Base-by-base conservation (phyloP, 768 basidiomycete species). In the Stropharia rugosoannulata region DNA sequence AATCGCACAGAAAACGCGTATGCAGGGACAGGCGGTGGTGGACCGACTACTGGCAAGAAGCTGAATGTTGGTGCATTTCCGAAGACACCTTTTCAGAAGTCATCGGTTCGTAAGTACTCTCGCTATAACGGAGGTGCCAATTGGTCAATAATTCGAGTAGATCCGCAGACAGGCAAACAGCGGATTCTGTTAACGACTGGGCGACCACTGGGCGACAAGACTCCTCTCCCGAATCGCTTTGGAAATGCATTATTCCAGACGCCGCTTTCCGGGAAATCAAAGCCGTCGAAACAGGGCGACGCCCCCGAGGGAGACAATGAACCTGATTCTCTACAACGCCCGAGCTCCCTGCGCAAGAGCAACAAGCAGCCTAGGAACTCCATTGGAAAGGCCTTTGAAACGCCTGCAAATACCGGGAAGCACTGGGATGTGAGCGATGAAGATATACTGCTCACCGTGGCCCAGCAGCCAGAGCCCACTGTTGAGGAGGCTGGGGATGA, bases 371-470 rank as follows among this genome's bases (percentile, higher is more conserved):
- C 84, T 38, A 71, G 79, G 37, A 82, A 75, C 55, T 74, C 75
- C 22, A 72, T 68, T 18, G 36, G 36, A 42, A 78, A 78, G 58
- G 72, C 56, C 13, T 87, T 88, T 59, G 78, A 87, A 63, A 93
- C 91, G 0, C 91, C 91, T 1, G 59, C 78, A 38, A 84, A 83
- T 16, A 74, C 71, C 9, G 89, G 87, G 2, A 77, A 84, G 59
- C 82, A 87, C 54, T 93, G 90, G 90, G 89, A 93, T 61, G 79
- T 89, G 35, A 85, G 82, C 60, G 88, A 90, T 22, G 65, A 66
- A 0, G 73, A 70, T 50, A 70, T 78, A 12, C 68, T 65, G 1
- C 48, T 63, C 4, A 68, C 67, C 2, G 73, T 73, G 40, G 61
- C 3, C 5, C 22, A 60, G 3, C 60, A 68, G 53, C 45, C 61